Evolutionary conservation across 805 yeast genomes (phyloP).

Genomic region (Yamadazyma akitaensis): DNA sequence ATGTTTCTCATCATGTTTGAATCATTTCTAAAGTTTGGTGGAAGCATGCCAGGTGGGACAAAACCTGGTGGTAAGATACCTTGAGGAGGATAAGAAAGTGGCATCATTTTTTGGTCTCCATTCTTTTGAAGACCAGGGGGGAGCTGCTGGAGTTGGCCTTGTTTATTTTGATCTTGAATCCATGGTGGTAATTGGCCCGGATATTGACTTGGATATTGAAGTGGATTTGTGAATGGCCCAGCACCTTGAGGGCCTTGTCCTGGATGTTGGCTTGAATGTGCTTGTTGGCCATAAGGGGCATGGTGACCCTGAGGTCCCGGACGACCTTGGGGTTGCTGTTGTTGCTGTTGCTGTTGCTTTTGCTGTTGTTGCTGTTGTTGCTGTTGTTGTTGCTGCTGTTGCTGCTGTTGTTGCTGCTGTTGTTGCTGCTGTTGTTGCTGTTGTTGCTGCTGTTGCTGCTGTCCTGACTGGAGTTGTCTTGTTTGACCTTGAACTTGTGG

Average conservation of each 20-base stretch:
- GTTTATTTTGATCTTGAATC: background rate
- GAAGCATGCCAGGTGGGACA: constrained; percentile 18
- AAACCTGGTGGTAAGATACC: constrained; percentile 14
- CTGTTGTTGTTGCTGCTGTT: constrained; percentile 11
- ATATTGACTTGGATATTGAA: background rate
- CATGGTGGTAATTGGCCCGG: background rate
- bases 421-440: constrained; percentile 23
- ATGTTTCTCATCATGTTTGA: constrained; percentile 5
- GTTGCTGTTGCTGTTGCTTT: no score
- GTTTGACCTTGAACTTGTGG: background rate
- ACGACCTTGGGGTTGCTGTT: constrained; percentile 4
- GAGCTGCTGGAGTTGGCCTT: background rate
- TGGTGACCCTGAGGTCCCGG: background rate
- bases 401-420: constrained; percentile 2
- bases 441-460: constrained; percentile 16
- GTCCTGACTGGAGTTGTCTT: background rate
- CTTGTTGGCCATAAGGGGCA: background rate
- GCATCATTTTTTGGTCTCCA: background rate
- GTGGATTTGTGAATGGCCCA: background rate
- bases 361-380: no score
- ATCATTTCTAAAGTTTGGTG: constrained; percentile 15
- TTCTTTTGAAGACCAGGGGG: constrained; percentile 8
- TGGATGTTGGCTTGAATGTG: background rate
- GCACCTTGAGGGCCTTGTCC: background rate
- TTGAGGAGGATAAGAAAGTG: constrained; percentile 11